Evolutionary conservation across 2,329 filamentous ascomycete species (phyloP), one percentile per base, ranked within the genome.

Genomic region (Fusarium proliferatum): DNA sequence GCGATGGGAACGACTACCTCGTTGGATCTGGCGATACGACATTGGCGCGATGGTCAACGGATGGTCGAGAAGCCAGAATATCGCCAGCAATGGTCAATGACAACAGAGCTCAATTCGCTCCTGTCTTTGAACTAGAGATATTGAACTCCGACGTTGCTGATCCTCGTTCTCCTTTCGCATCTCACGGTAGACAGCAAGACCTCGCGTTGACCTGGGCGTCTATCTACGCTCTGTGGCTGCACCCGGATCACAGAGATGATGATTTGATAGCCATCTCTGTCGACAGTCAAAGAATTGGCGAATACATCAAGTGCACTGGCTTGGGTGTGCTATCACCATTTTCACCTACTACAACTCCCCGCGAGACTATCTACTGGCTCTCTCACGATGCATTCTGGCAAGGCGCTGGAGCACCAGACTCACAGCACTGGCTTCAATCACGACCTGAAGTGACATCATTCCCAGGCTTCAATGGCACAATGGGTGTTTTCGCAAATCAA

Each of bases 351-450:
- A 28, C 68, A 6, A 64, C 45, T 19, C 15, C 62, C 1, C 43
- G 55, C 2, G 42, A 60, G 41, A 52, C 68, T 19, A 51, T 74
- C 48, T 77, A 58, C 61, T 77, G 75, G 75, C 66, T 77, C 9
- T 61, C 65, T 2, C 71, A 76, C 16, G 75, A 77, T 34, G 63
- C 75, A 7, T 77, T 77, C 59, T 77, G 75, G 75, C 75, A 77
- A 23, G 77, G 77, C 4, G 77, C 77, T 3, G 77, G 77, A 28
- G 76, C 77, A 13, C 77, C 77, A 55, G 74, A 78, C 62, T 71
- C 74, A 3, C 72, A 76, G 39, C 62, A 72, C 39, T 78, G 77
- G 77, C 61, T 78, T 15, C 76, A 61, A 21, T 67, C 57, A 15
- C 75, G 77, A 9, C 77, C 77, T 0, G 77, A 78, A 48, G 71